Base-by-base conservation (phyloP, 2,329 filamentous ascomycete genomes). In the Talaromyces sp. region DNA sequence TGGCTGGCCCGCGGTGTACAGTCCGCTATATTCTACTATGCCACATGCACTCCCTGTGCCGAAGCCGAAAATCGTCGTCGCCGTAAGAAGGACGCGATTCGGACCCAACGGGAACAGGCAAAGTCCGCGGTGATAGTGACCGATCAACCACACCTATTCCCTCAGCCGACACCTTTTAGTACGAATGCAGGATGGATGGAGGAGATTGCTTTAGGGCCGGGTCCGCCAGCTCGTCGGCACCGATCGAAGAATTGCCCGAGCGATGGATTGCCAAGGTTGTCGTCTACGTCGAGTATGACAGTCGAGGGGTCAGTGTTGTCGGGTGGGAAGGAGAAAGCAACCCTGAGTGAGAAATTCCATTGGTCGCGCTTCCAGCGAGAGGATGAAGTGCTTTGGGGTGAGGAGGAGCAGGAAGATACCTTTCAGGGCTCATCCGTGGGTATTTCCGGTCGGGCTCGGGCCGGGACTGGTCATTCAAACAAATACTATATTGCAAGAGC, bases 181-280 rank as follows among this genome's bases (percentile, higher is more conserved):
- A 96, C 92, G 33, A 97, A 97, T 72, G 89, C 90, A 13, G 92
- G 91, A 78, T 97, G 93, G 93, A 82, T 85, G 37, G 90, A 95
- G 73, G 93, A 97, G 77, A 96, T 97, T 69, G 84, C 83, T 68
- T 85, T 93, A 79, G 93, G 93, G 0, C 93, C 93, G 2, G 87
- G 86, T 3, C 84, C 90, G 41, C 89, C 88, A 37, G 89, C 89
- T 72, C 78, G 82, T 85, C 89, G 75, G 68, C 65, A 79, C 73
- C 69, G 86, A 78, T 87, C 82, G 73, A 81, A 79, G 59, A 87
- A 85, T 71, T 84, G 88, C 69, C 90, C 68, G 86, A 85, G 68
- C 85, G 85, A 69, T 76, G 85, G 64, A 7, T 50, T 57, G 25
- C 67, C 68, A 2, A 65, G 66, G 43, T 71, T 50, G 39, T 65